A percentile compares a stretch with the other conserved stretches of the same genome.
Conservation (phyloP, 1,284 basidiomycete genomes). For the Fomitiporia mediterranea region DNA sequence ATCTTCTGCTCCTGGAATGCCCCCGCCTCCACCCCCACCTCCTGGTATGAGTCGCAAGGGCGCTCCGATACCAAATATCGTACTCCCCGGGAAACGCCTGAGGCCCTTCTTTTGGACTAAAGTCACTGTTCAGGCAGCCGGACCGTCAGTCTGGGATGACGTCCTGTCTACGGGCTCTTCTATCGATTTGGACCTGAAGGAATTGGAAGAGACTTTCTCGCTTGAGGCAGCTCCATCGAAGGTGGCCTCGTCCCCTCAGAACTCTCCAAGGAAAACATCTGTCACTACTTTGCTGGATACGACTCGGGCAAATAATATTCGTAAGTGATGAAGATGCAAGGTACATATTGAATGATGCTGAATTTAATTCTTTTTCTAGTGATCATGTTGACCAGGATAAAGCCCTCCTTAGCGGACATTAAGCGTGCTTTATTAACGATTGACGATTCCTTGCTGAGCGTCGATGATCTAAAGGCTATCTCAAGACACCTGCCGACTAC, state of each 20-base stretch:
- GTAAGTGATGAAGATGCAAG: constrained; percentile 35
- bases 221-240: constrained; percentile 47
- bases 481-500: constrained; percentile 68
- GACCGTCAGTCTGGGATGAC: constrained; percentile 72
- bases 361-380: constrained; percentile 35
- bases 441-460: constrained; percentile 59
- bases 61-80: constrained; percentile 25
- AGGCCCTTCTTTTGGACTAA: constrained; percentile 94
- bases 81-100: constrained; percentile 53
- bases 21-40: constrained; percentile 36
- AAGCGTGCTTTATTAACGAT: constrained; percentile 63
- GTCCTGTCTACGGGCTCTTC: constrained; percentile 32
- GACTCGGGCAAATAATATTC: constrained; percentile 80
- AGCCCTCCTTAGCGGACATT: constrained; percentile 59
- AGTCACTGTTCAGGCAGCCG: constrained; percentile 41
- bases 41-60: constrained; percentile 26
- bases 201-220: constrained; percentile 71
- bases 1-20: constrained; percentile 23
- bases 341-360: not conserved
- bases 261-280: constrained; percentile 47
- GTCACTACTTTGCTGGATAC: constrained; percentile 74
- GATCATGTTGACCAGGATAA: constrained; percentile 78
- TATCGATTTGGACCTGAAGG: constrained; percentile 54
- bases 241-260: constrained; percentile 38
- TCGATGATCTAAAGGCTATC: constrained; percentile 72